Evolutionary conservation across 2,329 filamentous ascomycete species (phyloP), one percentile per base, ranked within the genome.

Genomic region (Pseudocercospora fuligena): DNA sequence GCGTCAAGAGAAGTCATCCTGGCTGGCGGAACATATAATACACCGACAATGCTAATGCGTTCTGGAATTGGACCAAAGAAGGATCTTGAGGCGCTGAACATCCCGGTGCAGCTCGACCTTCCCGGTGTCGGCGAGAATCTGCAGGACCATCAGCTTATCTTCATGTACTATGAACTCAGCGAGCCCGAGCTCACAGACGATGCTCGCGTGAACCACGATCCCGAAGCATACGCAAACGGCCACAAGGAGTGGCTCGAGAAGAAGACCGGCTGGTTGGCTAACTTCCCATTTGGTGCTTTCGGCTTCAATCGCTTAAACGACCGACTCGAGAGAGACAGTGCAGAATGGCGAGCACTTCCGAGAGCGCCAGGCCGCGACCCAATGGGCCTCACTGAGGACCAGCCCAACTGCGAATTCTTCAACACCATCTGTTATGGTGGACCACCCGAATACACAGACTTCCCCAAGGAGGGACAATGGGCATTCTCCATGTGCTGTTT

Each of bases 321-420:
- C 8, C 85, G 87, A 6, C 82, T 90, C 0, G 69, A 73, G 12
- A 78, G 82, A 54, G 80, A 87, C 69, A 84, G 84, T 0, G 79
- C 82, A 2, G 71, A 87, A 6, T 90, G 88, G 88, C 80, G 80
- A 2, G 84, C 86, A 0, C 77, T 81, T 0, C 5, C 67, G 9
- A 43, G 69, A 25, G 61, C 78, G 40, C 75, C 80, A 27, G 85
- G 85, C 3, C 85, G 88, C 4, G 88, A 90, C 70, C 87, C 88
- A 0, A 90, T 90, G 88, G 86, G 85, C 19, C 78, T 90, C 16
- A 84, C 83, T 0, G 77, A 80, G 0, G 75, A 77, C 5, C 88
- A 90, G 72, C 86, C 88, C 0, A 87, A 89, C 71, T 74, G 88
- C 58, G 88, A 90, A 71, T 85, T 88, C 76, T 89, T 88, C 77